Conservation (phyloP, 148 eudicot species). For the Cornus suecica region DNA sequence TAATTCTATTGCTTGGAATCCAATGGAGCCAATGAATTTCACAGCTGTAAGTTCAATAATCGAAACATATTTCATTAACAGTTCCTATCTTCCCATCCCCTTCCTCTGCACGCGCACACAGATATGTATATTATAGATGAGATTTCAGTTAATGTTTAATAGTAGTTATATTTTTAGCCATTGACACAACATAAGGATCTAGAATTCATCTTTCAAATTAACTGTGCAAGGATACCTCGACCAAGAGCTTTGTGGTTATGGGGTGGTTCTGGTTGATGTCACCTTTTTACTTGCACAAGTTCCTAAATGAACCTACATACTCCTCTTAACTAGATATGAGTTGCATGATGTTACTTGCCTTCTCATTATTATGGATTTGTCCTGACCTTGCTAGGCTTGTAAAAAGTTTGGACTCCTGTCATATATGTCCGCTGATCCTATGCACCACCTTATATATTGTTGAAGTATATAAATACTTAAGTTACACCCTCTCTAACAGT, state of each 20-base stretch:
- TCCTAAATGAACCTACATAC: background rate
- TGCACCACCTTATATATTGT: background rate
- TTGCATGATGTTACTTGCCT: background rate
- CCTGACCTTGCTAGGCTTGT: background rate
- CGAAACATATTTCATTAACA: background rate
- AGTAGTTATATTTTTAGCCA: background rate
- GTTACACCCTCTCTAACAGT: too few relatives aligned
- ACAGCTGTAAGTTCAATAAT: slow-evolving; percentile 66
- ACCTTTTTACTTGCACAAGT: background rate
- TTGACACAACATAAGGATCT: background rate
- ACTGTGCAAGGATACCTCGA: background rate
- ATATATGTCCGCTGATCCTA: background rate
- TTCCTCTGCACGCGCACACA: too few relatives aligned
- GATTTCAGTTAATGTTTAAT: background rate
- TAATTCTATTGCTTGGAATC: slow-evolving; percentile 91
- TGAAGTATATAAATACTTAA: too few relatives aligned
- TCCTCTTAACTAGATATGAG: background rate
- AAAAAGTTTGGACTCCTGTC: background rate
- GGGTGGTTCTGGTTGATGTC: background rate
- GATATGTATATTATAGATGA: too few relatives aligned
- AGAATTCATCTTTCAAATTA: background rate
- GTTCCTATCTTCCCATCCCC: background rate
- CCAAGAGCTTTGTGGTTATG: background rate
- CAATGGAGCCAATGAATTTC: slow-evolving; percentile 97
- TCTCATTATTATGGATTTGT: background rate